Base-by-base conservation (phyloP, 345 rosid species). In the Leavenworthia alabamica region DNA sequence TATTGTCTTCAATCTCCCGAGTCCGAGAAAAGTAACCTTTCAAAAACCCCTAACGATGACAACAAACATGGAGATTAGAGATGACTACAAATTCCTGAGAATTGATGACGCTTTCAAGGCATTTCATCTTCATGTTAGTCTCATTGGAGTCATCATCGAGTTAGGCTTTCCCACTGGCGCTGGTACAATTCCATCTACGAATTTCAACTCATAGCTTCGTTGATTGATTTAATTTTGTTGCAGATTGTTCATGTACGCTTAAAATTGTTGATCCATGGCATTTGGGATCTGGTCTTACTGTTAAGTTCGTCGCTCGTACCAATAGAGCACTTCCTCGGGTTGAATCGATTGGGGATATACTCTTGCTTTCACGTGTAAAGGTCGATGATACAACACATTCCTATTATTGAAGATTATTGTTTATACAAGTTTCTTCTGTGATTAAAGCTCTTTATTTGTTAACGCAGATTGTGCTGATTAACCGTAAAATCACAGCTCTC, bases 121-220 rank as follows among this genome's bases (percentile, higher is more conserved):
- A 17, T 48, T 70, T 37, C 57, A 56, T 56, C 42, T 70, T 14
- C 57, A 56, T n/a, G 52, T 70, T 23, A 70, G 36, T 40, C 69
- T 70, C 51, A 56, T 70, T 19, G 69, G 74, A 62, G 69, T 70
- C 52, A 46, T 70, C 52, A 58, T 70, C 53, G 74, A 70, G 44
- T 17, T 70, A 40, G 39, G 5, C 0, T 62, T 70, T 7, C 14
- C 43, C 36, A 28, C 19, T 16, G 8, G 9, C 49, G 61, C 62
- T 5, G 73, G 73, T 69, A 12, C 52, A 39, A n/a, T 5, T 56
- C 43, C 37, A 12, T 44, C 35, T 26, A 1, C 12, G 5, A 36
- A 20, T 41, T 51, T n/a, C 27, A 22, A 26, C 39, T 52, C 50
- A 27, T 20, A 11, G 49, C 50, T 67, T 48, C 35, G 19, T 27